These are phyloP conservation scores for Candida oleophila DNA, from an alignment of 805 yeast genomes.

Conservation along the genomic window DNA sequence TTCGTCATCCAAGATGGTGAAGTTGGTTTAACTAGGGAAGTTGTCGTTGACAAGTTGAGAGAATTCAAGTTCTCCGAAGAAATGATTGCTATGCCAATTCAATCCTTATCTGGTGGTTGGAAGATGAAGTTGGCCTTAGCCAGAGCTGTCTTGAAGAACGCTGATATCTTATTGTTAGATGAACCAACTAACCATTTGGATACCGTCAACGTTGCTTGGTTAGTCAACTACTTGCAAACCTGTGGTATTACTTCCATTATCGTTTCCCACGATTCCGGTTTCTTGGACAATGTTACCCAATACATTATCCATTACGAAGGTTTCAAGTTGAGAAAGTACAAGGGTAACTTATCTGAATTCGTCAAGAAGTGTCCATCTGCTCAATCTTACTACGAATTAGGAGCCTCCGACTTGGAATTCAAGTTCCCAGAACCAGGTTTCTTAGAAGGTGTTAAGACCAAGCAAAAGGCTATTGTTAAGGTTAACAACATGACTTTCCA, in stretches of 20 bases:
- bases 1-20: conserved; percentile 85
- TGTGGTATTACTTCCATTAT: conserved; percentile 98
- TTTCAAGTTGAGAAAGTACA: conserved; percentile 98
- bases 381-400: conserved; percentile 96
- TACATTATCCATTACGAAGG: conserved; percentile 99
- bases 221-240: conserved; percentile 97
- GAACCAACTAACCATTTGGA: conserved; percentile 99
- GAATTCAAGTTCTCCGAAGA: conserved; percentile 94
- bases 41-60: conserved; percentile 67
- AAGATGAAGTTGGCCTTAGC: conserved; percentile 99
- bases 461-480: conserved; percentile 99
- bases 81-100: conserved; percentile 91
- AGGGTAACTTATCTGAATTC: conserved; percentile 99
- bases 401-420: conserved; percentile 97
- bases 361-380: conserved; percentile 99
- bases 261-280: conserved; percentile 99
- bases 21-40: conserved; percentile 69
- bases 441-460: conserved; percentile 99
- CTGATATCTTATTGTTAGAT: conserved; percentile 95
- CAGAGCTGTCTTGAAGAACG: conserved; percentile 98
- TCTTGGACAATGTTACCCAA: conserved; percentile 96
- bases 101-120: conserved; percentile 99
- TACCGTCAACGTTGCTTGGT: conserved; percentile 99
- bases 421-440: conserved; percentile 99
- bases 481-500: conserved; percentile 97